These are phyloP conservation scores for Telfairia occidentalis DNA, from an alignment of 331 rosid species.

Conservation along the genomic window DNA sequence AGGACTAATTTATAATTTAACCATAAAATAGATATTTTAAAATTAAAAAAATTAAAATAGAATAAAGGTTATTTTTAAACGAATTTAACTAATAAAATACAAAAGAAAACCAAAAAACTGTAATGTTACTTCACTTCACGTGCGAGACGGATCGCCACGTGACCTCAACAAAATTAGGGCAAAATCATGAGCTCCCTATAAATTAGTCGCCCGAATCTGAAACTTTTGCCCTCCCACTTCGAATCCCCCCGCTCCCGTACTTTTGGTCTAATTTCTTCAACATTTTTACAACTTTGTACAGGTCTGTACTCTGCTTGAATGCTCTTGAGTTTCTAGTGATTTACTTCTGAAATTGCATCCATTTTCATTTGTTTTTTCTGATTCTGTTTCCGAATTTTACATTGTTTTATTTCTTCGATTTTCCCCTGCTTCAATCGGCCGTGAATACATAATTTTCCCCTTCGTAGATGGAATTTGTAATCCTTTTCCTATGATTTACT, in stretches of 20 bases:
- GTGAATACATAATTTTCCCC: not conserved
- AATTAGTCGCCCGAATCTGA: not conserved
- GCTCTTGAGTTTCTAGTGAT: too few relatives aligned
- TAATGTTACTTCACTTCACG: not conserved
- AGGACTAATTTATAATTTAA: too few relatives aligned
- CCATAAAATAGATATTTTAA: too few relatives aligned
- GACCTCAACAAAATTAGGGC: not conserved
- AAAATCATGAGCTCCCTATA: not conserved
- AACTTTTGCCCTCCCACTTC: too few relatives aligned
- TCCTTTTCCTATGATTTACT: not conserved
- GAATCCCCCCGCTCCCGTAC: not conserved
- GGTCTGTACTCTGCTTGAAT: too few relatives aligned
- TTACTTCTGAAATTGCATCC: not conserved
- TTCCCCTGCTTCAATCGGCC: too few relatives aligned
- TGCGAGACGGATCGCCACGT: not conserved
- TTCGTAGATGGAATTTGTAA: not conserved
- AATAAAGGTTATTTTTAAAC: too few relatives aligned
- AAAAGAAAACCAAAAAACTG: too few relatives aligned
- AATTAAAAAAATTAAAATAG: too few relatives aligned
- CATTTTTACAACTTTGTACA: too few relatives aligned
- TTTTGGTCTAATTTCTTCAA: not conserved
- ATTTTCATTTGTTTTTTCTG: not conserved
- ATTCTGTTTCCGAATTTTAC: not conserved
- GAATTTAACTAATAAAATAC: too few relatives aligned
- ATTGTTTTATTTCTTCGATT: too few relatives aligned